phyloP scores from a whole-genome alignment of 2,329 filamentous ascomycete species.

The Chrysoporthe puriensis region DNA sequence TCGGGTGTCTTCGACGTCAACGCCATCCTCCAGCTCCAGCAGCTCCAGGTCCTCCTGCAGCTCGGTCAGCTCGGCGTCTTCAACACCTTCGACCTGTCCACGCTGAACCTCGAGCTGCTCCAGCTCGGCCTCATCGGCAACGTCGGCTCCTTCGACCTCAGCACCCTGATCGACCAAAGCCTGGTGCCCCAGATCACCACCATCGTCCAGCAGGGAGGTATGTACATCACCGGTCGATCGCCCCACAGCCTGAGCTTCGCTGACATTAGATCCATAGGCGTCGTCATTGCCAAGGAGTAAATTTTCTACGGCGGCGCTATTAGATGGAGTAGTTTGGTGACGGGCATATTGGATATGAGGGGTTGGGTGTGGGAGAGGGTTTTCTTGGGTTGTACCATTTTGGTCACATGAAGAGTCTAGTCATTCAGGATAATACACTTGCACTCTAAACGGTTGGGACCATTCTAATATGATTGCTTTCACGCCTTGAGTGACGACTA shows the following conservation, averaged over 20 bases:
- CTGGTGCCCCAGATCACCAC: slow-evolving; percentile 33
- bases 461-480: background rate
- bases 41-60: slow-evolving; percentile 44
- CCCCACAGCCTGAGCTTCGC: too few species aligned
- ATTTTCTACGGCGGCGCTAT: background rate
- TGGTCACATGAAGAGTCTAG: slow-evolving; percentile 19
- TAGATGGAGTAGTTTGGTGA: background rate
- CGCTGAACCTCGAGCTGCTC: slow-evolving; percentile 34
- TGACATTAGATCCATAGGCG: background rate
- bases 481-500: background rate
- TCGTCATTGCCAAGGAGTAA: slow-evolving; percentile 12
- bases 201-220: slow-evolving; percentile 26
- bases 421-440: slow-evolving; percentile 20
- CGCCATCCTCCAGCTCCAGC: slow-evolving; percentile 45
- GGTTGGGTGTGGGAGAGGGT: slow-evolving; percentile 2
- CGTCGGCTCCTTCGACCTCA: slow-evolving; percentile 35
- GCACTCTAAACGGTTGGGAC: slow-evolving; percentile 15
- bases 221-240: background rate
- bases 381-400: slow-evolving; percentile 8
- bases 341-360: background rate
- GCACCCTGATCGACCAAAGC: slow-evolving; percentile 31
- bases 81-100: slow-evolving; percentile 35
- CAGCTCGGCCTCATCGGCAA: slow-evolving; percentile 37
- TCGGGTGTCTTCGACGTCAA: slow-evolving; percentile 46
- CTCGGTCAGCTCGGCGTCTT: slow-evolving; percentile 38